Evolutionary conservation across 305 asterid species (phyloP).

Genomic region (Vinca major): DNA sequence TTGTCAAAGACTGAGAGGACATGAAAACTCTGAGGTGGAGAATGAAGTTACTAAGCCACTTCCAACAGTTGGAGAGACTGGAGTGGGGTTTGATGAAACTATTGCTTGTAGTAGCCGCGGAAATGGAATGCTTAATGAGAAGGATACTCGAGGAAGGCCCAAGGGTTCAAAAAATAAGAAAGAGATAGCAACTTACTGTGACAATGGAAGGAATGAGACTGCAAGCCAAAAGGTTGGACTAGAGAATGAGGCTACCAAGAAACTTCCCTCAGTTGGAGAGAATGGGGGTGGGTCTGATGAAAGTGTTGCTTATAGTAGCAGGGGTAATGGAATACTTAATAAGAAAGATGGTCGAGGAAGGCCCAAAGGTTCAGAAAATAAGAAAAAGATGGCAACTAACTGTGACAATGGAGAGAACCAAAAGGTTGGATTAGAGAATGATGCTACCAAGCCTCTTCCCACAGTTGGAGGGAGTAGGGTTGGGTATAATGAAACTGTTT

Average conservation of each 20-base stretch:
- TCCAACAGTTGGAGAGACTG: not conserved
- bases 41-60: not conserved
- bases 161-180: constrained; percentile 11
- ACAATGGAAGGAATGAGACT: not conserved
- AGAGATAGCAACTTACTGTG: not conserved
- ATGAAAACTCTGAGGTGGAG: not conserved
- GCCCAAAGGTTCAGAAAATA: constrained; percentile 13
- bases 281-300: constrained; percentile 3
- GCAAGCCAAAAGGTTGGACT: not conserved
- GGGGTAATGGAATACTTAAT: constrained; percentile 5
- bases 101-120: too few relatives aligned
- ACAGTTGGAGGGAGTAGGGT: not conserved
- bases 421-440: not conserved
- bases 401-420: constrained; percentile 1
- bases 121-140: too few relatives aligned
- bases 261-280: not conserved
- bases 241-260: not conserved
- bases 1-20: not conserved
- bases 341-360: constrained; percentile 14
- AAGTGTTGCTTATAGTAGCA: constrained; percentile 3
- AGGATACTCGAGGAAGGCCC: too few relatives aligned
- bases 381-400: not conserved
- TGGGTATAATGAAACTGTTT: constrained; percentile 1
- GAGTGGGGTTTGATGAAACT: too few relatives aligned
- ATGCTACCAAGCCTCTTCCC: not conserved